Evolutionary conservation across 2,329 filamentous ascomycete genomes (phyloP), one percentile per base, ranked within the genome.

Genomic region (Teratosphaeria viscida): DNA sequence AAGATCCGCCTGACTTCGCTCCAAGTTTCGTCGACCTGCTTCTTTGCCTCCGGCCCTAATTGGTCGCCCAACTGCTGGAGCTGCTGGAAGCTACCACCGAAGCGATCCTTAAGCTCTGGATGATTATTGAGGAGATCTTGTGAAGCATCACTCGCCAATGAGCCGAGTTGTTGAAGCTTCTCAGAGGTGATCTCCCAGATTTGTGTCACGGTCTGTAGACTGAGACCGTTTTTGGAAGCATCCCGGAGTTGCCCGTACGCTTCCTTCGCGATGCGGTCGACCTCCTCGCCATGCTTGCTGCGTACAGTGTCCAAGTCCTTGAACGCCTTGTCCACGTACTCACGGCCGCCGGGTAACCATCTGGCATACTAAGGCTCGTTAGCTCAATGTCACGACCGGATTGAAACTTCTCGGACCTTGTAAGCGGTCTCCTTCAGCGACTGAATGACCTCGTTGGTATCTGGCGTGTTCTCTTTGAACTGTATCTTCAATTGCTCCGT

Each of bases 41-140:
- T 85, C 81, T 90, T 89, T 0, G 86, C 87, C 69, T 90, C 85
- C 0, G 87, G 88, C 0, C 88, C 88, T 67, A 87, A 87, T 61
- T 84, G 77, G 14, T 89, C 82, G 29, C 84, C 84, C 72, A 89
- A 79, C 64, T 84, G 73, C 79, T 89, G 88, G 56, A 91, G 76
- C 70, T 88, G 81, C 56, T 88, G 82, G 53, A 88, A 74, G 65
- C 82, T 85, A 11, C 82, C 84, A 14, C 87, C 87, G 8, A 90
- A 74, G 74, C 87, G 86, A 69, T 90, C 81, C 77, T 89, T 89
- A 23, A 89, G 68, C 65, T 86, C 73, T 0, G 88, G 88, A 70
- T 91, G 87, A 70, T 89, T 89, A 67, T 90, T 81, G 56, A 90
- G 72, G 52, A 91, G 82, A 62, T 90, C 83, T 27, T 77, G 74